Conservation (phyloP, 2,329 filamentous ascomycete genomes). For the Dothideomycetes sp. region DNA sequence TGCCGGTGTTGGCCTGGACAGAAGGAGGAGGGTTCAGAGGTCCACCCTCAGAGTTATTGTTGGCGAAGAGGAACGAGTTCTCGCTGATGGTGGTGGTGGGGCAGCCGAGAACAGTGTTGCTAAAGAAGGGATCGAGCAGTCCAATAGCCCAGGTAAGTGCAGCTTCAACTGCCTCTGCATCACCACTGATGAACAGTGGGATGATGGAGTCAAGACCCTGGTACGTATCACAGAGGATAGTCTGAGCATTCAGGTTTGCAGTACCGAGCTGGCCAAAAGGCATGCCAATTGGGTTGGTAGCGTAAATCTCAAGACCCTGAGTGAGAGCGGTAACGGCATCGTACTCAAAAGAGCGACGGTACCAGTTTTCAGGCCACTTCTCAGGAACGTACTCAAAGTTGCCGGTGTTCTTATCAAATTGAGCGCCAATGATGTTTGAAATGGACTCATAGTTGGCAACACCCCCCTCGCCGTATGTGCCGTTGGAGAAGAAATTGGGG, state of each 20-base stretch:
- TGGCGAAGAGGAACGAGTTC: slow-evolving; percentile 20
- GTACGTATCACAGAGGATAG: slow-evolving; percentile 24
- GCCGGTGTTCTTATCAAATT: slow-evolving; percentile 14
- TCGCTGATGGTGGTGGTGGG: slow-evolving; percentile 16
- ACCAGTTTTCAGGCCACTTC: slow-evolving; percentile 18
- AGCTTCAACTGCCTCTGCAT: slow-evolving; percentile 13
- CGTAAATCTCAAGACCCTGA: slow-evolving; percentile 22
- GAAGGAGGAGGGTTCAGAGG: slow-evolving; percentile 18
- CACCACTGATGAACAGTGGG: slow-evolving; percentile 20
- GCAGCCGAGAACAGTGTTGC: slow-evolving; percentile 23
- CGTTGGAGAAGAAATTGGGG: slow-evolving; percentile 23
- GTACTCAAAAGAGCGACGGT: slow-evolving; percentile 17
- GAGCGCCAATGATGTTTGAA: slow-evolving; percentile 18
- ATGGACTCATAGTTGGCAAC: slow-evolving; percentile 23
- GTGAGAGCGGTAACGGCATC: slow-evolving; percentile 20
- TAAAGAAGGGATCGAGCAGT: slow-evolving; percentile 20
- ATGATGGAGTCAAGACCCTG: slow-evolving; percentile 25
- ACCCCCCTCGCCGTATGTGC: slow-evolving; percentile 24
- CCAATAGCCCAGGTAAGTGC: slow-evolving; percentile 19
- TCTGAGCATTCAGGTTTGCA: slow-evolving; percentile 19
- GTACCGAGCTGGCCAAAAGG: slow-evolving; percentile 20
- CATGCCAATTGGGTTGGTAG: slow-evolving; percentile 21
- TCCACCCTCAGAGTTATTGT: slow-evolving; percentile 18
- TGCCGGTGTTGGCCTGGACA: slow-evolving; percentile 18
- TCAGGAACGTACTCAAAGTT: slow-evolving; percentile 20